Evolutionary conservation across 2,329 filamentous ascomycete species (phyloP), one percentile per base, ranked within the genome.

Genomic region (Cercospora sp.): DNA sequence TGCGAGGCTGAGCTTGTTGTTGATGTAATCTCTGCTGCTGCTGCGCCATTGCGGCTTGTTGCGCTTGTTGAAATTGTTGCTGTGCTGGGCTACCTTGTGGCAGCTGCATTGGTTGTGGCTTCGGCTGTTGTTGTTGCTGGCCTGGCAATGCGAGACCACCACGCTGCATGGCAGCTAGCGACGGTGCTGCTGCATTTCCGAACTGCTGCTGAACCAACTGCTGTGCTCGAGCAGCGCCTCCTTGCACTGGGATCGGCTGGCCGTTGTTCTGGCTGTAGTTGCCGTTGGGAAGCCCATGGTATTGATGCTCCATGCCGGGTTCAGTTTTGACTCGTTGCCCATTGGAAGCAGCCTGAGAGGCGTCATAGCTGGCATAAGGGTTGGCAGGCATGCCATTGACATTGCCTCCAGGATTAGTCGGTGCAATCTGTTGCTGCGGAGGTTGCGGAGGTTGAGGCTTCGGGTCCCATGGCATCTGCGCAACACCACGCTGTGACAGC

Each of bases 391-490:
- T 30, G 6, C 71, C 71, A 58, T 74, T 74, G 20, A 68, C 63
- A 4, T 69, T 64, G 26, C 65, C 58, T 1, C 70, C 64, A 58
- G 74, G 71, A 70, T 68, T 66, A 39, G 79, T 77, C 71, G 75
- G 67, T 51, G 67, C 45, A 42, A 69, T 77, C 67, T 74, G 84
- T 18, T 70, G 70, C 51, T 71, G 70, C 51, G 72, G 69, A 76
- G 75, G 83, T 42, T 71, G 69, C 75, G 75, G 83, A 62, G 87
- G 86, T 63, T 91, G 89, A 60, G 91, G 90, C 77, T 91, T 90
- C 53, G 95, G 94, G 78, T 99, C 95, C 95, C 95, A 99, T 10
- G 95, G 94, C 79, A 98, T 97, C 66, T 87, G 84, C 68, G 95
- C 95, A 69, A 98, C 90, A 72, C 91, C 89, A 72, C 96, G 89